Evolutionary conservation across 441 rosid species (phyloP).

Genomic region (Geranium incanum): DNA sequence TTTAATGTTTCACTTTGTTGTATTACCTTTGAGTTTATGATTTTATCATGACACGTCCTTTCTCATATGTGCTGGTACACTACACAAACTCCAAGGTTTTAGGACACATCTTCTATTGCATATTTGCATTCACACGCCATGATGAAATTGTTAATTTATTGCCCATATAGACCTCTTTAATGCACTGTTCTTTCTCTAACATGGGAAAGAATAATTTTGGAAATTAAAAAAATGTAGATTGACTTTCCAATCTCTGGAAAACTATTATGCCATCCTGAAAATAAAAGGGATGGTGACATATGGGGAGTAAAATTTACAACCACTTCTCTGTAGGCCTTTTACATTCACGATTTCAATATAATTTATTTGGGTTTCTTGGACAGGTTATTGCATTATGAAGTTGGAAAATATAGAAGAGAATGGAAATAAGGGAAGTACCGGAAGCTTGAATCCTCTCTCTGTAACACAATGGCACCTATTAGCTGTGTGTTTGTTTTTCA

Average conservation of each 20-base stretch:
- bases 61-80: not conserved
- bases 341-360: not conserved
- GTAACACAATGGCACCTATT: conserved; percentile 78
- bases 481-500: conserved; percentile 68
- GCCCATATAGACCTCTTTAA: not conserved
- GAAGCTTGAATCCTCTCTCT: conserved; percentile 45
- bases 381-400: conserved; percentile 81
- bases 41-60: not conserved
- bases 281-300: not conserved
- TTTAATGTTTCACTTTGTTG: conserved; percentile 2
- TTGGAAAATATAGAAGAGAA: conserved; percentile 45
- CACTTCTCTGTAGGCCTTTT: not conserved
- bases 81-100: not conserved
- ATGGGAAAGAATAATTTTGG: not conserved
- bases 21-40: conserved; percentile 14
- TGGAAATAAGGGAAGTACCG: conserved; percentile 18
- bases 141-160: not conserved
- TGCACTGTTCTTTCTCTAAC: not conserved
- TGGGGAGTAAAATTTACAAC: conserved; percentile 1
- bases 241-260: not conserved
- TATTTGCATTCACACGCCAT: not conserved
- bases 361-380: conserved; percentile 15
- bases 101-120: conserved; percentile 1
- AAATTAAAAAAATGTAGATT: not conserved
- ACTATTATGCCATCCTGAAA: not conserved